These are phyloP conservation scores for Elaphomyces granulatus DNA, from an alignment of 495 filamentous ascomycete species.

Conservation along the genomic window DNA sequence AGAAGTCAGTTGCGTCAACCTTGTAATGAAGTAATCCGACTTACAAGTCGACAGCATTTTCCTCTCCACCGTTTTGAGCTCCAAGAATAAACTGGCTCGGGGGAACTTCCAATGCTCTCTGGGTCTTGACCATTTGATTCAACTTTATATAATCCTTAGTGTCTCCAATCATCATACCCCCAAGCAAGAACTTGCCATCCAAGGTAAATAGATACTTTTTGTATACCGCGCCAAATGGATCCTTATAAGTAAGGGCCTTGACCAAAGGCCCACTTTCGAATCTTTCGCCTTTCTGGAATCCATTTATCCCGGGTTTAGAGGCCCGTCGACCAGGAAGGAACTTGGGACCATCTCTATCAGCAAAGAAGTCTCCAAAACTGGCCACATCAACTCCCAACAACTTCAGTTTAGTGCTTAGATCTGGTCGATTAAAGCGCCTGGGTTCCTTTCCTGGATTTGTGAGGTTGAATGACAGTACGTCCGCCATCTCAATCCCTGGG, in stretches of 20 bases:
- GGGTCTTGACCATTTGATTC: conserved; percentile 83
- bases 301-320: conserved; percentile 2
- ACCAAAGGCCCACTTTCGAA: conserved; percentile 38
- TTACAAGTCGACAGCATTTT: conserved; percentile 54
- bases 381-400: conserved; percentile 88
- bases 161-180: conserved; percentile 98
- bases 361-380: conserved; percentile 94
- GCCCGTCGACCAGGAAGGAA: conserved; percentile 45
- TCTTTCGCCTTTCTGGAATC: conserved; percentile 8
- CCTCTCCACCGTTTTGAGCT: conserved; percentile 55
- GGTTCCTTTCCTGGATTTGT: conserved; percentile 65
- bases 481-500: conserved; percentile 92
- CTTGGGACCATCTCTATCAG: conserved; percentile 75
- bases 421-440: conserved; percentile 65
- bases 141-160: conserved; percentile 89
- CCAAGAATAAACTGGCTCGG: conserved; percentile 87
- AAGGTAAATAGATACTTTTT: conserved; percentile 92
- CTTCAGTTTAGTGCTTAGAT: conserved; percentile 90
- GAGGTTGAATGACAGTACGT: conserved; percentile 88
- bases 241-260: conserved; percentile 82
- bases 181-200: conserved; percentile 85
- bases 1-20: conserved; percentile 19
- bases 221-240: conserved; percentile 88
- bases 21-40: conserved; percentile 8
- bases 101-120: conserved; percentile 69